A percentile compares a stretch with the other conserved stretches of the same genome.
Evolutionary conservation across 1,284 basidiomycete genomes (phyloP).

Genomic region (Gomphus bonarii): DNA sequence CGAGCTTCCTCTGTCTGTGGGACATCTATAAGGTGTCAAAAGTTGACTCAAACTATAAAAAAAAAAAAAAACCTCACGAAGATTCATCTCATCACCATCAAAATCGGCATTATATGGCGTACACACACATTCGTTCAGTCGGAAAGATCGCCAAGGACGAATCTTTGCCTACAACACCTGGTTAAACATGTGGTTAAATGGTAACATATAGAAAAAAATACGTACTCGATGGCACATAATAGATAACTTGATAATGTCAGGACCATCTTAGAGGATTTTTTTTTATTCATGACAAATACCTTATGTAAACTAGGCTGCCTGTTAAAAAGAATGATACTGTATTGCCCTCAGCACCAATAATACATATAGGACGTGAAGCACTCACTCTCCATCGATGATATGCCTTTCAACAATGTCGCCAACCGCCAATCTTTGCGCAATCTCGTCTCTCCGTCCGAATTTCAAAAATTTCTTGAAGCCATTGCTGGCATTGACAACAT

Average conservation of each 20-base stretch:
- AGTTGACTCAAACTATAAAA: neutral
- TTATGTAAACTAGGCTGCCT: conserved; percentile 98
- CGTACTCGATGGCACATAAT: conserved; percentile 96
- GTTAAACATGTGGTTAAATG: neutral
- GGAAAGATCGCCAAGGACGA: conserved; percentile 95
- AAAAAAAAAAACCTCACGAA: conserved; percentile 50
- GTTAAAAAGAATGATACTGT: conserved; percentile 88
- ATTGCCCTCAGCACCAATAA: neutral
- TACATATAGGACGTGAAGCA: conserved; percentile 2
- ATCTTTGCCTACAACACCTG: conserved; percentile 58
- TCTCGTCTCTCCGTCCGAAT: conserved; percentile 65
- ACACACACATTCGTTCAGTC: conserved; percentile 98
- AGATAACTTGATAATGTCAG: conserved; percentile 57
- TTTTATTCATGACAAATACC: conserved; percentile 25
- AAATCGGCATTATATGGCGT: conserved; percentile 99
- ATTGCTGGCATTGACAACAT: conserved; percentile 69
- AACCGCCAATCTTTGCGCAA: conserved; percentile 70
- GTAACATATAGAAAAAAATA: neutral
- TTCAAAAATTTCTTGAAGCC: conserved; percentile 82
- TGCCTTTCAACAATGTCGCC: conserved; percentile 93
- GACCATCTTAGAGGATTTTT: conserved; percentile 5
- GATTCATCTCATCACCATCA: conserved; percentile 99
- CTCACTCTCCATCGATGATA: conserved; percentile 84
- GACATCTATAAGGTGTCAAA: conserved; percentile 52
- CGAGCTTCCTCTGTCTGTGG: conserved; percentile 98